A percentile compares a stretch with the other conserved stretches of the same genome.
Evolutionary conservation across 164 flowering plant species (phyloP).

Genomic region (Liquidambar formosana): DNA sequence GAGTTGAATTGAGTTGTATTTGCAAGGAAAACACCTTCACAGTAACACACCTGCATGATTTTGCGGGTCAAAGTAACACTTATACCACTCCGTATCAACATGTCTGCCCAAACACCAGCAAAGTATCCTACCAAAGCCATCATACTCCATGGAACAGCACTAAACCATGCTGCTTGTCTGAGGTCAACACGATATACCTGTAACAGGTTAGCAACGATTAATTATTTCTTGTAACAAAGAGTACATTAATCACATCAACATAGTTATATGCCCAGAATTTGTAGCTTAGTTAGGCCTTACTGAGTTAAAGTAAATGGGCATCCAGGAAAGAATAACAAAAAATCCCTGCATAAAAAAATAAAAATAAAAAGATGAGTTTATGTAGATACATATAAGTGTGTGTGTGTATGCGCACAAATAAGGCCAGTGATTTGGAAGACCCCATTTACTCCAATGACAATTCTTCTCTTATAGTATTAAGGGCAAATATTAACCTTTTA

Average conservation of each 20-base stretch:
- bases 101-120: constrained; percentile 78
- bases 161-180: constrained; percentile 97
- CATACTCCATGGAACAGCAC: constrained; percentile 96
- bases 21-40: neutral
- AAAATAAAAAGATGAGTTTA: neutral
- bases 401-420: neutral
- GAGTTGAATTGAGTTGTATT: neutral
- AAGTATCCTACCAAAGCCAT: constrained; percentile 88
- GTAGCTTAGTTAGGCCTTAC: constrained; percentile 36
- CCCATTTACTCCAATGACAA: neutral
- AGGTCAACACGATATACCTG: constrained; percentile 92
- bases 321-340: constrained; percentile 93
- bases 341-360: constrained; percentile 72
- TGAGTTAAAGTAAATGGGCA: constrained; percentile 91
- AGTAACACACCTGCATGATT: constrained; percentile 78
- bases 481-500: neutral
- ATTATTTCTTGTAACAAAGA: neutral
- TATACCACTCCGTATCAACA: constrained; percentile 63
- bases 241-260: too few species aligned
- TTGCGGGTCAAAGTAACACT: constrained; percentile 86
- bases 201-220: constrained; percentile 8
- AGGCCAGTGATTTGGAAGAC: too few species aligned
- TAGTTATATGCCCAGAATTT: neutral
- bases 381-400: neutral
- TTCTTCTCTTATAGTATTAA: neutral